A percentile compares a stretch with the other conserved stretches of the same genome.
Evolutionary conservation across 1,284 basidiomycete species (phyloP).

Genomic region (Sporisorium scitamineum): DNA sequence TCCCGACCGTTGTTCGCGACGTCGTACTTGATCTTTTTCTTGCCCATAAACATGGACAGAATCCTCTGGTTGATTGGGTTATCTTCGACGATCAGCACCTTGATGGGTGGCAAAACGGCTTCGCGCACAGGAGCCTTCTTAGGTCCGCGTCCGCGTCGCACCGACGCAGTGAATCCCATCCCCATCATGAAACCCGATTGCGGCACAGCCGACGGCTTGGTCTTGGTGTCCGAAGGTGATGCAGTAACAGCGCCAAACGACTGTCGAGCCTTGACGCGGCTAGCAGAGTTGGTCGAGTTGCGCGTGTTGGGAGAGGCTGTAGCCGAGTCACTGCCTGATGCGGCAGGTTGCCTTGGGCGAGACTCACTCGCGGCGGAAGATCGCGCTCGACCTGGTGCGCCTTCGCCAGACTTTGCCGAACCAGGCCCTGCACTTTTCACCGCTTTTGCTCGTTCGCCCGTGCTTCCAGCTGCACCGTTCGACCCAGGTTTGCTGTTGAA

Average conservation of each 20-base stretch:
- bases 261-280: slow-evolving; percentile 16
- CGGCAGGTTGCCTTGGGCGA: background rate
- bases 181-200: slow-evolving; percentile 68
- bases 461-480: background rate
- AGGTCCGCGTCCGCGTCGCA: slow-evolving; percentile 41
- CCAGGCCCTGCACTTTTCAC: background rate
- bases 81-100: slow-evolving; percentile 73
- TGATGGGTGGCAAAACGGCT: slow-evolving; percentile 66
- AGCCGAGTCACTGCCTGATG: slow-evolving; percentile 6
- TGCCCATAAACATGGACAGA: slow-evolving; percentile 92
- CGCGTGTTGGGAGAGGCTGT: slow-evolving; percentile 21
- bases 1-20: slow-evolving; percentile 94
- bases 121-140: slow-evolving; percentile 60
- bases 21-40: slow-evolving; percentile 95
- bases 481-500: background rate
- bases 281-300: slow-evolving; percentile 14
- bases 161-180: slow-evolving; percentile 54
- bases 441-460: slow-evolving; percentile 1
- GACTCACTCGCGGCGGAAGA: background rate
- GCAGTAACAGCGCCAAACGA: slow-evolving; percentile 31
- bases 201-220: slow-evolving; percentile 59
- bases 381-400: background rate
- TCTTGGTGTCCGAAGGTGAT: slow-evolving; percentile 29
- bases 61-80: slow-evolving; percentile 99
- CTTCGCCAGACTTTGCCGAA: slow-evolving; percentile 2